Conservation (phyloP, 257 asterid species). For the Leptodermis oblonga region DNA sequence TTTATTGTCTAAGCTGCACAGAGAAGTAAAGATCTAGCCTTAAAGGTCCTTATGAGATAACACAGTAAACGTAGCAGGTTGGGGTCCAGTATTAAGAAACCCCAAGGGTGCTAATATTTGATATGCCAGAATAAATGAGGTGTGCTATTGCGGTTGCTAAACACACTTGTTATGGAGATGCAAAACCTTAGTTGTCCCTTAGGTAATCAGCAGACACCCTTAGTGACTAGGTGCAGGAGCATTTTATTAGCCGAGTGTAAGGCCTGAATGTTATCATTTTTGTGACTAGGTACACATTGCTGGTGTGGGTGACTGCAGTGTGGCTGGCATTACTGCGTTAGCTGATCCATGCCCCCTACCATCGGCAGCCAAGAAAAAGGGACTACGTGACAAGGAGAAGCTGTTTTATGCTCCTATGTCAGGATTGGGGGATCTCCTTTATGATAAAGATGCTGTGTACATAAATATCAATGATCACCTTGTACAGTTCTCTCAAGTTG, state of each 20-base stretch:
- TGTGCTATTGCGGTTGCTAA: neutral
- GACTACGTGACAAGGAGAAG: constrained; percentile 94
- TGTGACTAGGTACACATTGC: constrained; percentile 82
- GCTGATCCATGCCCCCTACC: constrained; percentile 99
- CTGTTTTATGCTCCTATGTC: constrained; percentile 98
- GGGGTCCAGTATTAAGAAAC: too few relatives aligned
- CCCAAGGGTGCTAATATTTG: too few relatives aligned
- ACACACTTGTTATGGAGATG: neutral
- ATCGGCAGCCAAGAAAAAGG: constrained; percentile 94
- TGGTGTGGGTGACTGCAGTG: constrained; percentile 88
- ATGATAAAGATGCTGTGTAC: constrained; percentile 98
- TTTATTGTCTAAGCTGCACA: neutral
- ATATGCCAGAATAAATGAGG: neutral
- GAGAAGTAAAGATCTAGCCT: neutral
- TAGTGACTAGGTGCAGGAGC: too few relatives aligned
- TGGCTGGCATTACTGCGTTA: constrained; percentile 59
- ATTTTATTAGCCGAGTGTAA: too few relatives aligned
- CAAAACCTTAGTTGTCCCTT: neutral
- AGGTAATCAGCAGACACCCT: neutral
- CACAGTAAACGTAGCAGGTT: neutral
- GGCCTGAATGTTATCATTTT: neutral
- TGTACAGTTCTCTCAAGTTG: constrained; percentile 80
- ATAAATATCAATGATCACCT: constrained; percentile 84
- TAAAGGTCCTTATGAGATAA: neutral
- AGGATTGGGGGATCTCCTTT: constrained; percentile 93